Percentiles rank a stretch among this genome's conserved stretches.
phyloP scores from a whole-genome alignment of 257 asterid genomes.

The Osmanthus fragrans region DNA sequence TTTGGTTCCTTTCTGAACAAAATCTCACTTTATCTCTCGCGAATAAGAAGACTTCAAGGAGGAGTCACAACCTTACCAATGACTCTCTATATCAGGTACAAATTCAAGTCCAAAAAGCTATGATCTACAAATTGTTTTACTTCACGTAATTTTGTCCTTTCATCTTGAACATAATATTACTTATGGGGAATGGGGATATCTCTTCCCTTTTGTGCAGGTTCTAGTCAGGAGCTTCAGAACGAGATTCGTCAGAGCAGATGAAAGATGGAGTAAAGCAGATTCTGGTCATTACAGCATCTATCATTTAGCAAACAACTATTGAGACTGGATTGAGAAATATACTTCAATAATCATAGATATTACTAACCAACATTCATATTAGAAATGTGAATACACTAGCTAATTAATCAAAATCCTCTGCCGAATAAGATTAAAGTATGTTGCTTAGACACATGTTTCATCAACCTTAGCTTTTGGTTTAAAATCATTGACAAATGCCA shows the following conservation, averaged over 20 bases:
- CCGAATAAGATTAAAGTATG: not conserved
- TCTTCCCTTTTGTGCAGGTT: not conserved
- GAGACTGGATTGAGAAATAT: not conserved
- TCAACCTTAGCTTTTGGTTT: not conserved
- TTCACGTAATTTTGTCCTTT: not conserved
- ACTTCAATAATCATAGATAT: not conserved
- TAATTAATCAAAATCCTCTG: not conserved
- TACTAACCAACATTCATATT: not conserved
- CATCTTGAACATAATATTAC: not conserved
- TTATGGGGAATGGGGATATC: not conserved
- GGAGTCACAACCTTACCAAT: not conserved
- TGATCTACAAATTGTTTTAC: not conserved
- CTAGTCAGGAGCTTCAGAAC: not conserved
- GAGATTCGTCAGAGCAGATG: not conserved
- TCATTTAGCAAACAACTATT: not conserved
- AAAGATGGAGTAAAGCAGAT: not conserved
- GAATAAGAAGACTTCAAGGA: no score
- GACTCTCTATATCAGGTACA: not conserved
- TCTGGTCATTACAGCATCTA: not conserved
- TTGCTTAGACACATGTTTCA: not conserved
- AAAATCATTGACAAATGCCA: not conserved
- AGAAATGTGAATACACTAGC: not conserved
- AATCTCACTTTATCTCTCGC: not conserved
- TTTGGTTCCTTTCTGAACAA: not conserved
- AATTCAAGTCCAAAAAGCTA: not conserved